These are phyloP conservation scores for Ceratocystis albifundus DNA, from an alignment of 2,329 filamentous ascomycete species.

Conservation along the genomic window DNA sequence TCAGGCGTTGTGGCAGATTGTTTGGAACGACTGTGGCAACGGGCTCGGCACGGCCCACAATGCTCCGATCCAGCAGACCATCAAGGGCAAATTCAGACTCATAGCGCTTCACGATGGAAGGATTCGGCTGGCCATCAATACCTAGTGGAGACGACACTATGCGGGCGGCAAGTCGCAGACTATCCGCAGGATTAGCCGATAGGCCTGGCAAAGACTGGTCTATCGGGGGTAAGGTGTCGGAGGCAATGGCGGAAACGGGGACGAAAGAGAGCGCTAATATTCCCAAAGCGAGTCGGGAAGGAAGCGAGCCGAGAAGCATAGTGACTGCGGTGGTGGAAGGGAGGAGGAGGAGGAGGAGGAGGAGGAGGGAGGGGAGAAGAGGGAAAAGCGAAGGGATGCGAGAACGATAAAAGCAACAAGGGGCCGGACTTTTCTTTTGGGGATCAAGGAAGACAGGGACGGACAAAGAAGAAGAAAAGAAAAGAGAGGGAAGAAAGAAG, in stretches of 20 bases:
- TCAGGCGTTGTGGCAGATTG: constrained; percentile 49
- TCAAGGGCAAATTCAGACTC: constrained; percentile 48
- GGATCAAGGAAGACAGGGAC: not conserved
- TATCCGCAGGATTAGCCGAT: not conserved
- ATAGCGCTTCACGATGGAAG: constrained; percentile 28
- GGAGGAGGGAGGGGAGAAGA: not conserved
- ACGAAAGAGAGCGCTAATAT: not conserved
- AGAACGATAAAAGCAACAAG: too few relatives aligned
- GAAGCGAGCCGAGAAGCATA: constrained; percentile 12
- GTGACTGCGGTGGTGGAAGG: not conserved
- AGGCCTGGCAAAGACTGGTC: not conserved
- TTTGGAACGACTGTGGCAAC: constrained; percentile 45
- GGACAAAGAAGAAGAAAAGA: not conserved
- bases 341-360: not conserved
- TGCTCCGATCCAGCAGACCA: constrained; percentile 45
- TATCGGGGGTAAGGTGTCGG: not conserved
- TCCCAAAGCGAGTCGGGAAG: not conserved
- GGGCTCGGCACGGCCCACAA: constrained; percentile 49
- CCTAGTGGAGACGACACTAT: constrained; percentile 7
- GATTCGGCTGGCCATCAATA: not conserved
- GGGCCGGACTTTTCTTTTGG: not conserved
- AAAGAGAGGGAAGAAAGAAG: not conserved
- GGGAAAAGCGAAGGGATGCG: not conserved
- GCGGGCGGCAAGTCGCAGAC: not conserved
- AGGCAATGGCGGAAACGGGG: not conserved